Evolutionary conservation across 2,329 filamentous ascomycete genomes (phyloP).

Genomic region (Pseudofabraea citricarpa): DNA sequence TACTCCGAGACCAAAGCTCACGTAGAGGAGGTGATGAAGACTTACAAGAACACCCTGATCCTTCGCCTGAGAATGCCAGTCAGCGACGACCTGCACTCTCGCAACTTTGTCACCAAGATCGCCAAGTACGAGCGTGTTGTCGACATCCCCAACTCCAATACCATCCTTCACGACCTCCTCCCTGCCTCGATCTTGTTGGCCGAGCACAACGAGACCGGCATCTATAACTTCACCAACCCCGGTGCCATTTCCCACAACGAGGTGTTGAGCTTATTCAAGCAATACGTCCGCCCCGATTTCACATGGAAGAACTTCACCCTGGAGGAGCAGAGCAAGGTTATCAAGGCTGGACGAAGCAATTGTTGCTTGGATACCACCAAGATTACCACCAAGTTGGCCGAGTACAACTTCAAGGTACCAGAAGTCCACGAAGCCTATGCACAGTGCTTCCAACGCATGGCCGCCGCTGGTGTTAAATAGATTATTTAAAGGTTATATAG

Average conservation of each 20-base stretch:
- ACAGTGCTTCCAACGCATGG: conserved; percentile 60
- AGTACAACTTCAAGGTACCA: conserved; percentile 53
- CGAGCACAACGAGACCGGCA: conserved; percentile 55
- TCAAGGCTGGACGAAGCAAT: conserved; percentile 63
- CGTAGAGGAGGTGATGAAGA: conserved; percentile 60
- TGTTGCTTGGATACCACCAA: conserved; percentile 61
- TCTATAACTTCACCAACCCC: conserved; percentile 69
- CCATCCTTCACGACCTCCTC: conserved; percentile 59
- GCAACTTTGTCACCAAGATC: conserved; percentile 68
- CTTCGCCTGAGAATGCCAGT: conserved; percentile 67
- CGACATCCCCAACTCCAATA: conserved; percentile 65
- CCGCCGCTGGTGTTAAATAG: conserved; percentile 47
- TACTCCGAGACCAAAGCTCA: conserved; percentile 64
- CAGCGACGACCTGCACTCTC: conserved; percentile 59
- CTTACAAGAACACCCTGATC: conserved; percentile 57
- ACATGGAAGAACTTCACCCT: conserved; percentile 62
- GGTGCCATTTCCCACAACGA: conserved; percentile 69
- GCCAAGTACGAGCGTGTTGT: conserved; percentile 59
- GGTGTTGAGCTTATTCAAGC: conserved; percentile 56
- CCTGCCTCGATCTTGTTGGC: conserved; percentile 56
- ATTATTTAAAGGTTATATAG: not conserved
- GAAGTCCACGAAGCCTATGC: conserved; percentile 59
- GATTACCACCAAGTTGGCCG: conserved; percentile 52
- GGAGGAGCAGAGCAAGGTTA: conserved; percentile 62
- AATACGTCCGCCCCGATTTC: conserved; percentile 56